These are phyloP conservation scores for Elsinoe australis DNA, from an alignment of 2,329 filamentous ascomycete species.

Conservation along the genomic window DNA sequence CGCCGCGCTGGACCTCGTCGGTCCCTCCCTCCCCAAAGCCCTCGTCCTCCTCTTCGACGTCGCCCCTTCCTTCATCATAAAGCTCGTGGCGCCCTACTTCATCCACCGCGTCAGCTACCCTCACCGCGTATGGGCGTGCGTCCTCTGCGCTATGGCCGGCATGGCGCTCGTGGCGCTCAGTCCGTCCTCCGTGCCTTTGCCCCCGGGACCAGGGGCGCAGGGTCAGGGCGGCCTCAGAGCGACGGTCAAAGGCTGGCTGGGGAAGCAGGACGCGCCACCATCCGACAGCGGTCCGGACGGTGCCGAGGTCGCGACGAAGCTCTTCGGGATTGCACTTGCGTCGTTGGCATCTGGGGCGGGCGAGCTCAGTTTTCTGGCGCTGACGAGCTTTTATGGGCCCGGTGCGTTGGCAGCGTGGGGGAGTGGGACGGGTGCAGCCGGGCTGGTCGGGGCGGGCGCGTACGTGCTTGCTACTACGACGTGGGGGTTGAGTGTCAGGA, in stretches of 20 bases:
- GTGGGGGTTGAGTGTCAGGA: conserved; percentile 63
- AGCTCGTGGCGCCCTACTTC: conserved; percentile 85
- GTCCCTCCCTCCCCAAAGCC: conserved; percentile 75
- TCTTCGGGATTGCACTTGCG: conserved; percentile 75
- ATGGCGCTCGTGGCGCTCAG: conserved; percentile 87
- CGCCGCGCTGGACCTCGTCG: conserved; percentile 89
- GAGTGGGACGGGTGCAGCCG: conserved; percentile 83
- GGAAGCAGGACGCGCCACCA: neutral
- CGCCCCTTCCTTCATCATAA: conserved; percentile 78
- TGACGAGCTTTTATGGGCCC: conserved; percentile 89
- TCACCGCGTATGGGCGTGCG: conserved; percentile 65
- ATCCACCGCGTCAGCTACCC: conserved; percentile 81
- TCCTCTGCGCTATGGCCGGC: conserved; percentile 65
- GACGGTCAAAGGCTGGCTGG: conserved; percentile 10
- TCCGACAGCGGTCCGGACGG: conserved; percentile 23
- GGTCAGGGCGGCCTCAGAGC: too few relatives aligned
- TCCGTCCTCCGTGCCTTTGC: conserved; percentile 37
- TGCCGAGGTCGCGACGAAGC: conserved; percentile 60
- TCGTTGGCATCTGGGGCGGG: conserved; percentile 80
- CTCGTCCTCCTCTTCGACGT: conserved; percentile 90
- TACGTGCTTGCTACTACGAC: conserved; percentile 83
- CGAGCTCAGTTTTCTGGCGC: conserved; percentile 80
- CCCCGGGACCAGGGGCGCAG: conserved; percentile 25
- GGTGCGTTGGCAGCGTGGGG: conserved; percentile 87
- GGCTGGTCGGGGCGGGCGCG: conserved; percentile 74